Base-by-base conservation (phyloP, 345 rosid genomes). In the Rubroshorea leprosula region DNA sequence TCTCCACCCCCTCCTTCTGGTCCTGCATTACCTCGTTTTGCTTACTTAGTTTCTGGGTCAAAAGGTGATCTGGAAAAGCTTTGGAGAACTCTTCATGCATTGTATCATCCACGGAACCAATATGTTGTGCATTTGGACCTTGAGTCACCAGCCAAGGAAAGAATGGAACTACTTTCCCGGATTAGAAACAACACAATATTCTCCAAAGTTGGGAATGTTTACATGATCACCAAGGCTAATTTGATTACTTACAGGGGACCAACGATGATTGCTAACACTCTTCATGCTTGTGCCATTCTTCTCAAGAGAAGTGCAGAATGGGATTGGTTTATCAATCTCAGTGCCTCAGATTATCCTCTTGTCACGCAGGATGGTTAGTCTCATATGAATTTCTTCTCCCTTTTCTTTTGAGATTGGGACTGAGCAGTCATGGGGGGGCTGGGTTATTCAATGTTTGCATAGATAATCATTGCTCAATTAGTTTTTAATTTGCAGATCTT, bases 261-360 rank as follows among this genome's bases (percentile, higher is more conserved):
- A 2, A 90, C 99, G 20, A 94, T 94, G 99, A 96, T 94, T 71
- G 78, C 99, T 6, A 94, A 90, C 69, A 94, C 99, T 0, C 97
- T 94, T 67, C 99, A 94, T 61, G 99, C 99, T 66, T 87, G 97
- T 58, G 95, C 97, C 2, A 63, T 94, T 76, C 96, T 94, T 65
- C 91, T 94, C 25, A 87, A 78, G 81, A 81, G 69, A 68, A 82
- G 78, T 48, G 79, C 86, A 12, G 87, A 87, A 4, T 93, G 99
- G 99, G 97, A 93, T 76, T 93, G 99, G 99, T 93, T 93, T 80
- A 87, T 93, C 64, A 90, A 94, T 74, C 99, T 90, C 57, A 90
- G 99, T 66, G 99, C 99, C 62, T 93, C 99, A 11, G 99, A 93
- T 78, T 93, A 93, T 75, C 99, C 99, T 68, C 88, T 93, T 38